Evolutionary conservation across 805 yeast genomes (phyloP), one percentile per base, ranked within the genome.

Genomic region (Yamadazyma takamatsuzukensis): DNA sequence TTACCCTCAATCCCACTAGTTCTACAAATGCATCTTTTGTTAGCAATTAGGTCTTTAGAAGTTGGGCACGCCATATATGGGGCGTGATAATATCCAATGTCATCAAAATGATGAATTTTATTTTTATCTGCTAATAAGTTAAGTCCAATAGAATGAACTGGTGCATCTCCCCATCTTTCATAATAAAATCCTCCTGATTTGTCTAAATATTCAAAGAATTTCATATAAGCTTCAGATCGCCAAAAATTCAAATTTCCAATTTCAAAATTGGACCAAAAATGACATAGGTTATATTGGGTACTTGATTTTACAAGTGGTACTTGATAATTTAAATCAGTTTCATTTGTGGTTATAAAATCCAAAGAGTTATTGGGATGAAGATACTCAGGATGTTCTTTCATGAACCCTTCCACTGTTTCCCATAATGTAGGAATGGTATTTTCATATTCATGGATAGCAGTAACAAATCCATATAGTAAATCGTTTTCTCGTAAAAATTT

Each of bases 191-290:
- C 83, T 11, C 76, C 70, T 0, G 68, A 44, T 19, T 51, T 39
- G 47, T 75, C 80, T 31, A 76, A 42, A 47, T 47, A 56, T 12
- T 71, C 52, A 44, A 76, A 75, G 41, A 61, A 70, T 7, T 59
- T 52, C 21, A 54, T 48, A 48, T 76, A 77, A 1, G 67, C 65
- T 31, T 62, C 55, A 15, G 74, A 56, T 32, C 79, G 51, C 48
- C 67, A 68, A 43, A 75, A 74, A 38, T 71, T 59, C 37, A 77
- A 49, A 46, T 71, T 72, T 2, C 64, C 78, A 26, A 77, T 65
- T 45, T 77, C 83, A 44, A 77, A 77, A 48, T 77, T 77, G 15
- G 81, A 72, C 83, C 83, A 76, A 49, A 76, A 77, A 51, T 76
- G 83, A 47, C 82, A 76, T 53, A 74, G 54, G 48, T 75, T 76